phyloP scores from a whole-genome alignment of 2,329 filamentous ascomycete genomes.

The Neofusicoccum sp. region DNA sequence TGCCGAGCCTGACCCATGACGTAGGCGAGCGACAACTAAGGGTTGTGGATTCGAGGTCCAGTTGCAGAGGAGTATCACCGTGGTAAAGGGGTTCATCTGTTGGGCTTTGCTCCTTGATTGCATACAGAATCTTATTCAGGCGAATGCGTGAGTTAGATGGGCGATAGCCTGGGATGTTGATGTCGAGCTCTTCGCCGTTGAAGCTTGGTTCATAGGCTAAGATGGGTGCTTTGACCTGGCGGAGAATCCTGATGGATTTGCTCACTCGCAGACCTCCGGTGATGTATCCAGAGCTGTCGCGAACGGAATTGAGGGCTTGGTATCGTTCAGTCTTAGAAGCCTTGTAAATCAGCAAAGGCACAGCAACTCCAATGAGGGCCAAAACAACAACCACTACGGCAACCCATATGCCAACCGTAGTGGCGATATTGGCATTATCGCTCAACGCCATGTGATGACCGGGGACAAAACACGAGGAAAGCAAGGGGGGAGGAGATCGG shows the following conservation, averaged over 20 bases:
- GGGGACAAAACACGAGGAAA: too few species aligned
- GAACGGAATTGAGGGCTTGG: background rate
- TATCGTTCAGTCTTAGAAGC: background rate
- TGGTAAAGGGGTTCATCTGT: background rate
- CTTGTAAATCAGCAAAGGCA: background rate
- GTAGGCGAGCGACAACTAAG: background rate
- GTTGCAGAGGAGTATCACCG: background rate
- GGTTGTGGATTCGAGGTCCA: background rate
- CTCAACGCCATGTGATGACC: background rate
- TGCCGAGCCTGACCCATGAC: background rate
- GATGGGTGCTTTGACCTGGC: background rate
- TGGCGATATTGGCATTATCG: background rate
- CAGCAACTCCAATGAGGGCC: background rate
- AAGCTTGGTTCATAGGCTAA: background rate
- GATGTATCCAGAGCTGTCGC: background rate
- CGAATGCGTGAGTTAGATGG: background rate
- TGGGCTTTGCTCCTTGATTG: background rate
- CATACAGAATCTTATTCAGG: background rate
- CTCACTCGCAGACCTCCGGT: background rate
- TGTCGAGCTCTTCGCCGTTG: background rate
- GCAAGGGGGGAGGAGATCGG: background rate
- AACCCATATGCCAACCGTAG: background rate
- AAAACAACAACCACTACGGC: background rate
- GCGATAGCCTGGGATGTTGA: background rate
- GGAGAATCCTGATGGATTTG: background rate